A percentile compares a stretch with the other conserved stretches of the same genome.
These are phyloP conservation scores for Verticillium isaacii DNA, from an alignment of 2,329 filamentous ascomycete species.

Conservation along the genomic window DNA sequence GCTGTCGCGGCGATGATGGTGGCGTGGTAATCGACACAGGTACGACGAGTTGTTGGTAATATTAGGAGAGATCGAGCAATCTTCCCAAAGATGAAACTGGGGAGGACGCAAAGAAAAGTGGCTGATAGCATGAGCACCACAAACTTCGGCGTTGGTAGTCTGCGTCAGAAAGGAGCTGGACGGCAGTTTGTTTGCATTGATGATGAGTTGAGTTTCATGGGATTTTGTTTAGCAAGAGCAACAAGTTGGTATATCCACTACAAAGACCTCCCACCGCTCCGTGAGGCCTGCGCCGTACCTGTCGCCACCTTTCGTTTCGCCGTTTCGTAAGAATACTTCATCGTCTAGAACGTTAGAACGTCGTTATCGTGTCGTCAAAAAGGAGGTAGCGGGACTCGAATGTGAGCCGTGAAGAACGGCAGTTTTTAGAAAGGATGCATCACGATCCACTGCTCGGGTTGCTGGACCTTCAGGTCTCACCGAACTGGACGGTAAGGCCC, in stretches of 20 bases:
- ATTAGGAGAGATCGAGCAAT: too few species aligned
- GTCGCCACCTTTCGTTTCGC: background rate
- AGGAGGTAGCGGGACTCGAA: background rate
- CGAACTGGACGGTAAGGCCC: constrained; percentile 40
- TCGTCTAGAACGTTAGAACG: background rate
- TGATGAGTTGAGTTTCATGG: background rate
- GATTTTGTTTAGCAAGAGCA: background rate
- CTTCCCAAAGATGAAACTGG: background rate
- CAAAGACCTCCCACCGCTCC: background rate
- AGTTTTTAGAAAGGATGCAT: background rate
- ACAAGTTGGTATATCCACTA: background rate
- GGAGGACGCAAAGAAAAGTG: background rate
- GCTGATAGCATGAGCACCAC: background rate
- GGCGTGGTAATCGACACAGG: constrained; percentile 18
- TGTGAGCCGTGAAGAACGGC: background rate
- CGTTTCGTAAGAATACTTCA: background rate
- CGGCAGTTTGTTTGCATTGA: background rate
- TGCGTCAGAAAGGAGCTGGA: background rate
- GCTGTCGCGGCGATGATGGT: background rate
- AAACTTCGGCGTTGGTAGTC: background rate
- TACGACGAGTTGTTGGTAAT: background rate
- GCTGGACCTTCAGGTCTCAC: background rate
- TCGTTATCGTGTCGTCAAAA: background rate
- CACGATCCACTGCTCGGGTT: background rate
- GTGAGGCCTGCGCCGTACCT: background rate